phyloP scores from a whole-genome alignment of 73 alveolate species.

The Tetrahymena borealis region DNA sequence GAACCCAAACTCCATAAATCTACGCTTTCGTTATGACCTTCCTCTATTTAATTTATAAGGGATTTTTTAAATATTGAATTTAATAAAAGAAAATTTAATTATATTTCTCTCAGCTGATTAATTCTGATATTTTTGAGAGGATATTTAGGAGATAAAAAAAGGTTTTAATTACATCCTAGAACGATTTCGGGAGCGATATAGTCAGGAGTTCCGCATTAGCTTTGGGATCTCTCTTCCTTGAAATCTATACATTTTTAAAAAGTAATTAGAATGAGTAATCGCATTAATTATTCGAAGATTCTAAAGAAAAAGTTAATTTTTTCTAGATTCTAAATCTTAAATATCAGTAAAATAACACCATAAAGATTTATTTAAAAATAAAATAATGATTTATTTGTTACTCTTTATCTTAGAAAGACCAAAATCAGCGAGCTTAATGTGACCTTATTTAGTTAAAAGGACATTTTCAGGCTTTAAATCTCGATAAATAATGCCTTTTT shows the following conservation, averaged over 20 bases:
- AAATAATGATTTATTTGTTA: constrained; percentile 21
- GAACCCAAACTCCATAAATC: constrained; percentile 1
- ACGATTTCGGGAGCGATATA: constrained; percentile 80
- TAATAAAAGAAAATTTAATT: neutral
- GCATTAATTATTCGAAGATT: neutral
- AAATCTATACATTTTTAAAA: neutral
- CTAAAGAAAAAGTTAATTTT: too few relatives aligned
- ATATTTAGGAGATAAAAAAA: neutral
- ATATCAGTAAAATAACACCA: too few relatives aligned
- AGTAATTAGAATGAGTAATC: neutral
- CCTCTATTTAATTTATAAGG: neutral
- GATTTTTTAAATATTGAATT: neutral
- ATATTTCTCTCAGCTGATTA: neutral
- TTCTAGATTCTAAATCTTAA: too few relatives aligned
- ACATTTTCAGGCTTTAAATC: constrained; percentile 82
- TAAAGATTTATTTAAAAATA: constrained; percentile 20
- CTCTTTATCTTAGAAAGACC: constrained; percentile 70
- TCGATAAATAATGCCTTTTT: constrained; percentile 68
- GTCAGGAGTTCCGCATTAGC: constrained; percentile 76
- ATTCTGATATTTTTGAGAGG: neutral
- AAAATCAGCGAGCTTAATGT: constrained; percentile 87
- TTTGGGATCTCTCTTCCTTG: neutral
- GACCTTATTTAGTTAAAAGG: constrained; percentile 64
- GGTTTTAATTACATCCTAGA: constrained; percentile 12
- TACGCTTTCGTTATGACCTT: neutral